These are phyloP conservation scores for Euphorbia tirucalli DNA, from an alignment of 345 rosid species.

Conservation along the genomic window DNA sequence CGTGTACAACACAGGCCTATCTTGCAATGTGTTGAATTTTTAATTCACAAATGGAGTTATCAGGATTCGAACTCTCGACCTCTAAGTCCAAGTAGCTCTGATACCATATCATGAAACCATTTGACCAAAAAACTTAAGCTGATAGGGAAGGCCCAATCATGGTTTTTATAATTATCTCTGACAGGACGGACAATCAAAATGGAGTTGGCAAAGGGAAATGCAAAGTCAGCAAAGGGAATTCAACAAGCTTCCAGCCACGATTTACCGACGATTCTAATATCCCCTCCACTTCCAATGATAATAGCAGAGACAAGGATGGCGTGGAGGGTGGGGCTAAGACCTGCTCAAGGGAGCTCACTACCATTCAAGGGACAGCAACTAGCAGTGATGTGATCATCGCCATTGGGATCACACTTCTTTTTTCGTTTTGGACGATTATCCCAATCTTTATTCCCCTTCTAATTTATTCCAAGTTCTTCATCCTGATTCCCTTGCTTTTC, in stretches of 20 bases:
- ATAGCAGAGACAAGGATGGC: no score
- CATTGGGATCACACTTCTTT: conserved; percentile 15
- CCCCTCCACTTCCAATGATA: not conserved
- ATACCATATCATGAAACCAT: no score
- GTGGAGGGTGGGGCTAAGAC: not conserved
- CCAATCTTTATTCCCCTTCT: conserved; percentile 2
- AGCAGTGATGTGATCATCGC: no score
- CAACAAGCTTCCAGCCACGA: no score
- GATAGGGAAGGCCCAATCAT: no score
- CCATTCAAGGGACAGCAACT: not conserved
- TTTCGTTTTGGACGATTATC: conserved; percentile 17
- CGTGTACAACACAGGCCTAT: no score
- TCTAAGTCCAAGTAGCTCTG: no score
- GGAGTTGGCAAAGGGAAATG: conserved; percentile 10
- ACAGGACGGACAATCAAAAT: conserved; percentile 37
- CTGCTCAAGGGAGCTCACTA: not conserved
- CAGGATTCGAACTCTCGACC: no score
- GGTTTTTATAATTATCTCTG: no score
- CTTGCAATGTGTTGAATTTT: no score
- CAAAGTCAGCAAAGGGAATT: not conserved
- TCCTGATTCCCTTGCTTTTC: conserved; percentile 25
- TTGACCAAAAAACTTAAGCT: no score
- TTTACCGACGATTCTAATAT: not conserved
- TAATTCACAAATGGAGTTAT: no score
- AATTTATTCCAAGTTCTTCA: conserved; percentile 23